Evolutionary conservation across 2,329 filamentous ascomycete species (phyloP).

Genomic region (Colletotrichum filicis): DNA sequence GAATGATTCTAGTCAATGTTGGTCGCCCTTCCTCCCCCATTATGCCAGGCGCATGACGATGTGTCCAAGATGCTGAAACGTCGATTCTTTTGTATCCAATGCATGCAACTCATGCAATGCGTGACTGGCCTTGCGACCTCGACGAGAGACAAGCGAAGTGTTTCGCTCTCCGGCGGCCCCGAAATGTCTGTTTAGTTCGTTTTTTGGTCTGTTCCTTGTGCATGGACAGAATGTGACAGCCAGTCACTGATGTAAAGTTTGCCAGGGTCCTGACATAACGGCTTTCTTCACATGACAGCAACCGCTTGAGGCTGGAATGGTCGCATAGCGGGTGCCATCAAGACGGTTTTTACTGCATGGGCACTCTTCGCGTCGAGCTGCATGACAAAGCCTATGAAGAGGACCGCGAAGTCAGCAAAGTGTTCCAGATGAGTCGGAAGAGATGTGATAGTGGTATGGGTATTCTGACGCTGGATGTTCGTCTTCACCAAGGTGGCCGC

Average conservation of each 20-base stretch:
- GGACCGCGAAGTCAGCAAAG: constrained; percentile 5
- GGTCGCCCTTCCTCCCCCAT: neutral
- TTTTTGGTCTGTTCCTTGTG: neutral
- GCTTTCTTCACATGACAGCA: constrained; percentile 14
- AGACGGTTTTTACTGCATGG: constrained; percentile 17
- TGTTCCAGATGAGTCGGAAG: neutral
- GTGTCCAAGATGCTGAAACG: constrained; percentile 6
- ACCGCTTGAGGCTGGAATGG: constrained; percentile 7
- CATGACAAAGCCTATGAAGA: constrained; percentile 17
- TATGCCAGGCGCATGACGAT: neutral
- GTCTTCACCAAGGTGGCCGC: constrained; percentile 20
- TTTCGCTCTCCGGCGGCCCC: neutral
- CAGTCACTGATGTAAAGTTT: neutral
- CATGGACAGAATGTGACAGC: too few relatives aligned
- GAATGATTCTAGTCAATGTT: neutral
- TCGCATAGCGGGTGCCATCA: constrained; percentile 12
- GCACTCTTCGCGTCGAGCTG: constrained; percentile 25
- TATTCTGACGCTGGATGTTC: neutral
- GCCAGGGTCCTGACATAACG: neutral
- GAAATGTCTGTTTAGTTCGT: neutral
- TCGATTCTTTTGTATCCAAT: neutral
- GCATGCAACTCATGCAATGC: neutral
- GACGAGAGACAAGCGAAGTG: neutral
- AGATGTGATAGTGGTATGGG: neutral
- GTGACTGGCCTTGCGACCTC: neutral